Conservation (phyloP, 2,329 filamentous ascomycete genomes). For the Emergomyces pasteurianus region DNA sequence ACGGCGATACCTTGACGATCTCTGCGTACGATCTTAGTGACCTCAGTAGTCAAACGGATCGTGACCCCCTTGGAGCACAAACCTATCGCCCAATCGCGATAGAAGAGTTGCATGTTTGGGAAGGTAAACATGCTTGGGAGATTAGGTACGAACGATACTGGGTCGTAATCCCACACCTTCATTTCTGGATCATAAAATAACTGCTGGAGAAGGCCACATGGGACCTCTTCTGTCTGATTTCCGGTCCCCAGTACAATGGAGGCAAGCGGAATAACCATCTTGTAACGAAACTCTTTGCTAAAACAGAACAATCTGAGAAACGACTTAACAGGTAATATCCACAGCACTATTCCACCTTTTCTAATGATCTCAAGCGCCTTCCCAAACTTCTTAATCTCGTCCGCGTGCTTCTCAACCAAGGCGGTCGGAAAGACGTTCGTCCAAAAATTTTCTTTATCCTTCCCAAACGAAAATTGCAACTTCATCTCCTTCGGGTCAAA, state of each 20-base stretch:
- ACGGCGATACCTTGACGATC: conserved; percentile 41
- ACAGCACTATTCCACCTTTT: conserved; percentile 44
- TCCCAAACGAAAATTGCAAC: conserved; percentile 49
- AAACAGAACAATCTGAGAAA: conserved; percentile 59
- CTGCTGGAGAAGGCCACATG: conserved; percentile 53
- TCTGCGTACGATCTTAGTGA: conserved; percentile 39
- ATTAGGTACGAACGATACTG: conserved; percentile 43
- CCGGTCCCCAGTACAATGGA: conserved; percentile 64
- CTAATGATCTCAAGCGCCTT: conserved; percentile 45
- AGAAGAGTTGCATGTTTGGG: conserved; percentile 47
- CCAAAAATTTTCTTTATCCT: conserved; percentile 46
- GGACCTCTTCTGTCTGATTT: conserved; percentile 61
- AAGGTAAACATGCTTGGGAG: conserved; percentile 49
- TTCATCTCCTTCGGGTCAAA: conserved; percentile 47
- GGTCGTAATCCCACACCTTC: conserved; percentile 49
- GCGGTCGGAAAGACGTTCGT: conserved; percentile 49
- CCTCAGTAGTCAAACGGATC: conserved; percentile 43
- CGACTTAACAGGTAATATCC: conserved; percentile 47
- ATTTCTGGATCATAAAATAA: conserved; percentile 48
- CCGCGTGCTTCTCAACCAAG: conserved; percentile 42
- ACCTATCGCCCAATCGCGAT: conserved; percentile 43
- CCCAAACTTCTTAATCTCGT: conserved; percentile 44
- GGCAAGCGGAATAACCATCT: conserved; percentile 58
- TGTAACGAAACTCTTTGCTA: conserved; percentile 56
- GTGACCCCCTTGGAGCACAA: conserved; percentile 42